Conservation (phyloP, 2,329 filamentous ascomycete genomes). For the Stagonosporopsis vannaccii region DNA sequence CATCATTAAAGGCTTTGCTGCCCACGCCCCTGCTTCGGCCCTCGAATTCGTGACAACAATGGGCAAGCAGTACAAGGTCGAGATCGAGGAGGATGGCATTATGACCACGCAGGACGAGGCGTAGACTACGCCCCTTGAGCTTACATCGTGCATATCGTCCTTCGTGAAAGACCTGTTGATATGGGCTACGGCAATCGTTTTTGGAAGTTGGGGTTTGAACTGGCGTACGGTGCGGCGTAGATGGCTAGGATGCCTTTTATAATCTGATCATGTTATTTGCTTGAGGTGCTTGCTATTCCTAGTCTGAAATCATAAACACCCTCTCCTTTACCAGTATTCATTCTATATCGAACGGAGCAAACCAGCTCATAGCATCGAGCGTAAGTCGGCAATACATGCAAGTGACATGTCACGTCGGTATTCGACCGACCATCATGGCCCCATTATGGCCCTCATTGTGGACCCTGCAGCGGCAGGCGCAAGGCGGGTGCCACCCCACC, state of each 20-base stretch:
- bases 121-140: slow-evolving; percentile 11
- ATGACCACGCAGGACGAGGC: slow-evolving; percentile 56
- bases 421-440: neutral
- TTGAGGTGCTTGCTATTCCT: neutral
- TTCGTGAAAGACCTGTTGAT: neutral
- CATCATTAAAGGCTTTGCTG: slow-evolving; percentile 75
- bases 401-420: no score
- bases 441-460: neutral
- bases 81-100: slow-evolving; percentile 79
- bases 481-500: slow-evolving; percentile 4
- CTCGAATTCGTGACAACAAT: slow-evolving; percentile 72
- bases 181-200: neutral
- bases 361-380: neutral
- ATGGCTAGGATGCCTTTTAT: slow-evolving; percentile 8
- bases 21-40: slow-evolving; percentile 72
- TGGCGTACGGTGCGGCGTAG: slow-evolving; percentile 3
- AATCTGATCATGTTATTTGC: neutral
- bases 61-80: slow-evolving; percentile 66
- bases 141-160: neutral
- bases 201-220: neutral
- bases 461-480: slow-evolving; percentile 19
- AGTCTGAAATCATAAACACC: neutral
- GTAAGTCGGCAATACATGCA: neutral
- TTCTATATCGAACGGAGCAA: neutral
- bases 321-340: neutral